These are phyloP conservation scores for Pseudisothecium myosuroides DNA, from an alignment of 225 moss, liverwort and hornwort species.

Conservation along the genomic window DNA sequence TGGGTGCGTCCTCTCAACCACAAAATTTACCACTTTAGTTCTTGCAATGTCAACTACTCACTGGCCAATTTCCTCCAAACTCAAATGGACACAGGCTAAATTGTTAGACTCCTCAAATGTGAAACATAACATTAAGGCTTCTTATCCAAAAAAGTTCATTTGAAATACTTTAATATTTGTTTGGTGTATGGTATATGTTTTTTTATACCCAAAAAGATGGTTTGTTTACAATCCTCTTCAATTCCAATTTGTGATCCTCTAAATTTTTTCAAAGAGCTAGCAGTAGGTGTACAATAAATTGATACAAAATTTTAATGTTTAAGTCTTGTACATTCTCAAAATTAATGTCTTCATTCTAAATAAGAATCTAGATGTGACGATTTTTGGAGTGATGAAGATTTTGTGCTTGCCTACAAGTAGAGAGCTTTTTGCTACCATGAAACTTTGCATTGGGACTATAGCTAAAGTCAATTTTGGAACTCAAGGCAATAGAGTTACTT, in stretches of 20 bases:
- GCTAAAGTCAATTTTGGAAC: not conserved
- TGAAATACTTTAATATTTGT: not conserved
- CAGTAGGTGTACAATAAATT: accelerated
- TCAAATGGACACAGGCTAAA: not conserved
- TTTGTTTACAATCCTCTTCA: not conserved
- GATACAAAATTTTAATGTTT: accelerated
- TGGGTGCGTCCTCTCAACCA: too few relatives aligned
- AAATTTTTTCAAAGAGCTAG: too few relatives aligned
- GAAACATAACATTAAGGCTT: too few relatives aligned
- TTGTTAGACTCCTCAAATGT: not conserved
- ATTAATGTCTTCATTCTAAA: too few relatives aligned
- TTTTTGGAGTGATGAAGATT: too few relatives aligned
- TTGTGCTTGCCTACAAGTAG: not conserved
- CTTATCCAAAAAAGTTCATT: accelerated
- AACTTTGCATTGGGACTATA: not conserved
- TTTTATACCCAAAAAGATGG: accelerated
- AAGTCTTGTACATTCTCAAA: not conserved
- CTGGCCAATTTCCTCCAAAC: not conserved
- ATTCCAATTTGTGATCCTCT: too few relatives aligned
- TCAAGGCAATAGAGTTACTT: accelerated
- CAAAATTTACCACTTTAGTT: too few relatives aligned
- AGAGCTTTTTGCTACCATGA: accelerated
- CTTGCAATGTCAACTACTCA: not conserved
- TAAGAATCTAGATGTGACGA: accelerated
- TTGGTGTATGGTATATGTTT: accelerated